Conservation (phyloP, 768 basidiomycete species). For the Amanita exitialis region DNA sequence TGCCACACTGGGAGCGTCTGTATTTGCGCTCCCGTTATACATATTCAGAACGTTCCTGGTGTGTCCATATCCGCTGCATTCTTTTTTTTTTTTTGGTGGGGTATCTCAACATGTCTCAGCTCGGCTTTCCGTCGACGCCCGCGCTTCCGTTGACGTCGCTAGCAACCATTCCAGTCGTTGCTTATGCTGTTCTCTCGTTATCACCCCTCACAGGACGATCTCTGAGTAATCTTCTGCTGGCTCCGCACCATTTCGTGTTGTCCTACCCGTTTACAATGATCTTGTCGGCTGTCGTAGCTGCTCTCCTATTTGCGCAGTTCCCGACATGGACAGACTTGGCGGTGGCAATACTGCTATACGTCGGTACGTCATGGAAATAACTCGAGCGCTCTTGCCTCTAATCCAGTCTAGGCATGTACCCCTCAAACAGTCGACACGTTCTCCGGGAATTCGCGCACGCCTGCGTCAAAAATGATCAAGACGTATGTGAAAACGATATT, state of each 20-base stretch:
- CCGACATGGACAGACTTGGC: constrained; percentile 50
- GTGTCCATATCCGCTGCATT: constrained; percentile 13
- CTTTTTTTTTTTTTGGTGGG: background rate
- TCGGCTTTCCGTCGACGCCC: constrained; percentile 40
- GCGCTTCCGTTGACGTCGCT: constrained; percentile 48
- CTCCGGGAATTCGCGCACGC: constrained; percentile 34
- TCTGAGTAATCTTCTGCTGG: constrained; percentile 36
- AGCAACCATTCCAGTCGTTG: constrained; percentile 48
- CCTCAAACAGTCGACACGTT: constrained; percentile 33
- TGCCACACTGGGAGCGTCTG: constrained; percentile 50
- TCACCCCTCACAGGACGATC: constrained; percentile 37
- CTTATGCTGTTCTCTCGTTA: constrained; percentile 53
- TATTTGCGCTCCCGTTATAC: constrained; percentile 58
- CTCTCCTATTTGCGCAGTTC: constrained; percentile 52
- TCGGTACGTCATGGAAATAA: constrained; percentile 32
- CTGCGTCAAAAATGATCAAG: constrained; percentile 42
- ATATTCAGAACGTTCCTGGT: constrained; percentile 50
- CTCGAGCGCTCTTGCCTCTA: background rate
- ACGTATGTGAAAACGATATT: constrained; percentile 86
- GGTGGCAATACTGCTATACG: constrained; percentile 48
- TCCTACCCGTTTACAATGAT: constrained; percentile 46
- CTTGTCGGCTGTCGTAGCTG: constrained; percentile 44
- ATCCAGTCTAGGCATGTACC: constrained; percentile 38
- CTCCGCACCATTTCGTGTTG: constrained; percentile 44
- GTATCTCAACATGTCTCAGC: constrained; percentile 20